Evolutionary conservation across 352 stramenopile species (phyloP), one percentile per base, ranked within the genome.

Genomic region (Pythium myriotylum): DNA sequence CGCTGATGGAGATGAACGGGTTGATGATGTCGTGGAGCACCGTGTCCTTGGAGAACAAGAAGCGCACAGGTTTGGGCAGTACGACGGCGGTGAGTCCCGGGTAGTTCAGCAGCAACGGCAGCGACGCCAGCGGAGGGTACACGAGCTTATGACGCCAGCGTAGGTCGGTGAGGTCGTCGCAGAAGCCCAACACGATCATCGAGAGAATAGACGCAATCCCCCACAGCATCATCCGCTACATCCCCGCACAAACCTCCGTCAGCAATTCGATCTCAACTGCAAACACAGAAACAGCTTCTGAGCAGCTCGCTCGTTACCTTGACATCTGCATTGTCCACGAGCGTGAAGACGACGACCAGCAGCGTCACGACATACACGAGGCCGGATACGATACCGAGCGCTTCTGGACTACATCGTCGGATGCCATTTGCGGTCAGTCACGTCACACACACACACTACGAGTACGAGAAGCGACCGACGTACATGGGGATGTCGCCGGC

Each of bases 101-200:
- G 75, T 99, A 99, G 56, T 97, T 94, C 55, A 97, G 88, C 26
- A 99, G 81, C 37, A 99, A 76, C 2, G 97, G 97, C 23, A 99
- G 79, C 20, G 95, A 98, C 24, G 97, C 97, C 47, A 99, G 74
- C 9, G 94, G 91, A 8, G 97, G 97, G 57, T 99, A 91, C 54
- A 99, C 74, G 20, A 99, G 78, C 77, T 99, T 99, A 75, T 99
- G 97, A 45, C 95, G 80, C 86, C 86, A 95, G 33, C 84, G 85
- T 45, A 99, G 88, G 68, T 99, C 97, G 13, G 98, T 88, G 13
- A 99, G 83, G 74, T 99, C 97, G 74, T 99, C 97, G 0, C 72
- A 87, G 59, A 94, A 94, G 64, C 95, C 95, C 42, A 98, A 65
- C 7, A 98, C 63, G 54, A 97, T 95, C 84, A 98, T 97, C 45